phyloP scores from a whole-genome alignment of 176 grass and related monocot genomes.

The Oryza rufipogon region DNA sequence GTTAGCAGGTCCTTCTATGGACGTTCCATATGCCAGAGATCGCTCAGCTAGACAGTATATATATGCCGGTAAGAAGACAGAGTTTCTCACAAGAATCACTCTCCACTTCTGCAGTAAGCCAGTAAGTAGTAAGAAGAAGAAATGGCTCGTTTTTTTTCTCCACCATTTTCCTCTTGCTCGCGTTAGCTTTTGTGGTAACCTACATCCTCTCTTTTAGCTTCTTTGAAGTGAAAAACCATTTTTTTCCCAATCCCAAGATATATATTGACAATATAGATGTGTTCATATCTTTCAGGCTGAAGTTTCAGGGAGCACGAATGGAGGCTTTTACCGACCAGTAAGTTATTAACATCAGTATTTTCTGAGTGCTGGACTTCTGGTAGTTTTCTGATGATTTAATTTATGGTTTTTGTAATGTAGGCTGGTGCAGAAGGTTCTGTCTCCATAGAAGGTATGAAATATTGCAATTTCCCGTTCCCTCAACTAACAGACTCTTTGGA shows the following conservation, averaged over 20 bases:
- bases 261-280: not conserved
- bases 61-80: not conserved
- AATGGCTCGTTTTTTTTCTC: not conserved
- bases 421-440: slow-evolving; percentile 46
- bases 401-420: not conserved
- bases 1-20: not conserved
- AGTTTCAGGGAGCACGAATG: not conserved
- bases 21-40: not conserved
- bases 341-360: not conserved
- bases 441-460: slow-evolving; percentile 9
- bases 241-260: not conserved
- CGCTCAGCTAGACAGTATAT: not conserved
- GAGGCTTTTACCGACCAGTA: slow-evolving; percentile 1
- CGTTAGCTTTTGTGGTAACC: slow-evolving; percentile 23
- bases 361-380: not conserved
- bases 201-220: not conserved
- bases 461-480: not conserved
- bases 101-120: not conserved
- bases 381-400: not conserved
- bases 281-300: slow-evolving; percentile 7
- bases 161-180: slow-evolving; percentile 25
- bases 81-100: not conserved
- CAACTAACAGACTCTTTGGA: not conserved
- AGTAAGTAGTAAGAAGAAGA: not conserved
- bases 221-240: not conserved